These are phyloP conservation scores for Sordariomycetes sp. DNA, from an alignment of 2,329 filamentous ascomycete genomes.

Conservation along the genomic window DNA sequence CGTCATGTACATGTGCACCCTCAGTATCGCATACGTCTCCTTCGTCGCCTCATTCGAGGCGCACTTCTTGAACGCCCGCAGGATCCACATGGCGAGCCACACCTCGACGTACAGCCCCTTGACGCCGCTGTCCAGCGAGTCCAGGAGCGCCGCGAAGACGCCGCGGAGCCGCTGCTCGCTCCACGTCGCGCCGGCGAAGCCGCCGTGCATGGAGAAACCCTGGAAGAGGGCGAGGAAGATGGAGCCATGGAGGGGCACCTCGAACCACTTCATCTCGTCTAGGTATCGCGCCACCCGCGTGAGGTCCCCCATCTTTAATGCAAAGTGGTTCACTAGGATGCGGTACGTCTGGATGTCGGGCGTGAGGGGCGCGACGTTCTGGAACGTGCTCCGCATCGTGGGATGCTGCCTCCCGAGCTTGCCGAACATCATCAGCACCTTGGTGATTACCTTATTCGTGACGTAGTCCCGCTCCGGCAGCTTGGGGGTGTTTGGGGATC, in stretches of 20 bases:
- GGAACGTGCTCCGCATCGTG: conserved; percentile 36
- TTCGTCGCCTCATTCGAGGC: conserved; percentile 35
- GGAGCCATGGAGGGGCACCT: conserved; percentile 57
- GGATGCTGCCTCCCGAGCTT: conserved; percentile 40
- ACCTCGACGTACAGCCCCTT: conserved; percentile 37
- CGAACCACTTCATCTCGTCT: conserved; percentile 63
- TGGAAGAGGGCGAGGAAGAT: conserved; percentile 74
- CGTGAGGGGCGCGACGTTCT: conserved; percentile 50
- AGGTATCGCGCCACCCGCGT: conserved; percentile 57
- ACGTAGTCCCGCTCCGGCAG: conserved; percentile 28
- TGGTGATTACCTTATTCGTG: conserved; percentile 34
- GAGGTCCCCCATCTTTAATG: conserved; percentile 55
- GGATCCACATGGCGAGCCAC: conserved; percentile 47
- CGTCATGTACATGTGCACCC: conserved; percentile 30
- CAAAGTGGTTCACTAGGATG: conserved; percentile 65
- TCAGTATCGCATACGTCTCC: conserved; percentile 37
- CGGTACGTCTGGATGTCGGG: conserved; percentile 72
- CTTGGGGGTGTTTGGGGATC: conserved; percentile 23
- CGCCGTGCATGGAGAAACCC: conserved; percentile 66
- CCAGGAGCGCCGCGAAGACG: conserved; percentile 53
- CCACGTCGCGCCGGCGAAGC: conserved; percentile 48
- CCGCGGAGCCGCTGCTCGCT: conserved; percentile 52
- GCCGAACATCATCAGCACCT: conserved; percentile 43
- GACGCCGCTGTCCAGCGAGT: conserved; percentile 32
- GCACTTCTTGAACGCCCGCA: conserved; percentile 52